phyloP scores from a whole-genome alignment of 23 red algal genomes.

The Cyanidioschyzon merolae region DNA sequence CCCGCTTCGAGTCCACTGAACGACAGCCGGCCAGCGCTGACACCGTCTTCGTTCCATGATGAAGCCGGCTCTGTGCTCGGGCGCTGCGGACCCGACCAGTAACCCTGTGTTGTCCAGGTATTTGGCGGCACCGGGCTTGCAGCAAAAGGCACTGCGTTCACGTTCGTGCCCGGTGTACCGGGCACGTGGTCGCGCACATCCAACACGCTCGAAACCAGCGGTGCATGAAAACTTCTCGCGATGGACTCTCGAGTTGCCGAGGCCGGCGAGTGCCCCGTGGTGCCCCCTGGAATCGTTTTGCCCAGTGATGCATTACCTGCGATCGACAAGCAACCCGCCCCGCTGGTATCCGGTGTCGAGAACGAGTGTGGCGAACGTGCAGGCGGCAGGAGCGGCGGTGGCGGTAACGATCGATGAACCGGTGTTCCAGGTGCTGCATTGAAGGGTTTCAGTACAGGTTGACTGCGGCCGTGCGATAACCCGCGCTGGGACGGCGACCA shows the following conservation, averaged over 20 bases:
- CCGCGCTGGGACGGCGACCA: background rate
- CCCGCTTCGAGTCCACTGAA: background rate
- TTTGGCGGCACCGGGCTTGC: background rate
- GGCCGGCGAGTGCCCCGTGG: background rate
- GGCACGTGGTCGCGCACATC: background rate
- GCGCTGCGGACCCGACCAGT: background rate
- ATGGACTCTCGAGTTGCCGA: background rate
- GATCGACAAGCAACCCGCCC: background rate
- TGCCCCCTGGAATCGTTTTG: background rate
- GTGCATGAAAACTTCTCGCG: background rate
- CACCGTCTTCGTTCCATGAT: background rate
- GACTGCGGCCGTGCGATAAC: background rate
- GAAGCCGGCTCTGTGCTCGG: background rate
- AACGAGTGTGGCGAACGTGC: background rate
- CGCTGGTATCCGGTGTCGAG: background rate
- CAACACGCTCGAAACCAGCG: background rate
- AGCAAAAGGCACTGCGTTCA: background rate
- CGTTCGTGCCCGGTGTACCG: background rate
- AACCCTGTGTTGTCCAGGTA: conserved; percentile 3
- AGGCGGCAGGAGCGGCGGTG: background rate
- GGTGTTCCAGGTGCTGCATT: conserved; percentile 4
- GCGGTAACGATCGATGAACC: background rate
- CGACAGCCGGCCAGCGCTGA: background rate
- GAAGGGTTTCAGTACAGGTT: conserved; percentile 2
- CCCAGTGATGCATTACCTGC: background rate